These are phyloP conservation scores for Wickerhamomyces kurtzmanii DNA, from an alignment of 805 yeast genomes.

Conservation along the genomic window DNA sequence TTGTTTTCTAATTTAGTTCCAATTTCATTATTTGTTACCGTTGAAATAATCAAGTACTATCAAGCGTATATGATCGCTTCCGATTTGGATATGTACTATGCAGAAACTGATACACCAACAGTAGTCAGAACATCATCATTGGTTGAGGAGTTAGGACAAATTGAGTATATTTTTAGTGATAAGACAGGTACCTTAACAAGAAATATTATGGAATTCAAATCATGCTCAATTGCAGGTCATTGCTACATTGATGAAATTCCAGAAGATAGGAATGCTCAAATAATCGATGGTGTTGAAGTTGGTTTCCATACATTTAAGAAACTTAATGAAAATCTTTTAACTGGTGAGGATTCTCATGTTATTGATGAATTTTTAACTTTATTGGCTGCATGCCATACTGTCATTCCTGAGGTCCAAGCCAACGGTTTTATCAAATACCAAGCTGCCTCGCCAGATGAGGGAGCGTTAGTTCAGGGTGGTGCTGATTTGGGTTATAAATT, in stretches of 20 bases:
- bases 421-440: conserved; percentile 76
- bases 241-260: conserved; percentile 86
- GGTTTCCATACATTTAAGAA: conserved; percentile 71
- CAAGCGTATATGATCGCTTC: conserved; percentile 92
- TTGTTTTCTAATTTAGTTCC: conserved; percentile 96
- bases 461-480: conserved; percentile 96
- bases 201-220: conserved; percentile 93
- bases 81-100: conserved; percentile 88
- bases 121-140: conserved; percentile 91
- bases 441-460: conserved; percentile 99
- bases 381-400: conserved; percentile 93
- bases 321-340: conserved; percentile 37
- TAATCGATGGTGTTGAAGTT: conserved; percentile 70
- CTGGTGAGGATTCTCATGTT: conserved; percentile 32
- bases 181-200: conserved; percentile 96
- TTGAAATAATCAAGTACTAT: conserved; percentile 89
- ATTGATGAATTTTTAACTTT: conserved; percentile 76
- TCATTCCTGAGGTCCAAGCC: conserved; percentile 77
- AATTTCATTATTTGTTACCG: conserved; percentile 90
- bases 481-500: conserved; percentile 82
- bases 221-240: conserved; percentile 87
- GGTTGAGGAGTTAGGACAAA: conserved; percentile 96
- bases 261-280: conserved; percentile 71
- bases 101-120: conserved; percentile 84
- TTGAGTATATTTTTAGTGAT: conserved; percentile 92